Evolutionary conservation across 108 stramenopile genomes (phyloP), one percentile per base, ranked within the genome.

Genomic region (Mayamaea pseudoterrestris): DNA sequence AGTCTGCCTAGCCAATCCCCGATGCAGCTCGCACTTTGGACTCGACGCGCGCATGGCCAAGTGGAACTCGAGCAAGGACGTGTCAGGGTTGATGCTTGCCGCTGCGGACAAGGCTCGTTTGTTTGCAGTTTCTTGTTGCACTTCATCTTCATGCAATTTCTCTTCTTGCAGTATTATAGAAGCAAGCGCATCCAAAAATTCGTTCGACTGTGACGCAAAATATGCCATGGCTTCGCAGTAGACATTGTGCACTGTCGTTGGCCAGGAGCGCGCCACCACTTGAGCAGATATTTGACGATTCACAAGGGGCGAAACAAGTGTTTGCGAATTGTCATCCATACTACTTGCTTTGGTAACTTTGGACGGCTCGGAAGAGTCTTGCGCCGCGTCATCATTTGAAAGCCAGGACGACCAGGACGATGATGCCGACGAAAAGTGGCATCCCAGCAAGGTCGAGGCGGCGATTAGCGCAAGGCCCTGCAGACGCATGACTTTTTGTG

Each of bases 11-110:
- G 80, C 83, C 44, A 90, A 42, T 29, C 59, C 57, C 14, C 88
- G 69, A 52, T 84, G 80, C 67, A 90, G 47, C 59, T 90, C 83
- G 58, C 88, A 90, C 25, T 65, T 56, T 26, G 88, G 88, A 47
- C 62, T 63, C 23, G 74, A 47, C n/a, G 83, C 71, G 13, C 88
- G 67, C 47, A 84, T 49, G 8, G 73, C 36, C 47, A 90, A 39
- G 17, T 74, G 53, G 39, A 69, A 53, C 21, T 61, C 41, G 8
- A 89, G 58, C n/a, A n/a, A n/a, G n/a, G n/a, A n/a, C n/a, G n/a
- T n/a, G n/a, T n/a, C 35, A 52, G 24, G 8, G 2, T 7, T 51
- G 8, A 18, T 20, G 37, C 37, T 39, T 5, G 18, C 20, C 37
- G 18, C 37, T 6, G 3, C 8, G 22, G 13, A 53, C 13, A 31